These are phyloP conservation scores for Naumovozyma dairenensis DNA, from an alignment of 805 yeast species.

Conservation along the genomic window DNA sequence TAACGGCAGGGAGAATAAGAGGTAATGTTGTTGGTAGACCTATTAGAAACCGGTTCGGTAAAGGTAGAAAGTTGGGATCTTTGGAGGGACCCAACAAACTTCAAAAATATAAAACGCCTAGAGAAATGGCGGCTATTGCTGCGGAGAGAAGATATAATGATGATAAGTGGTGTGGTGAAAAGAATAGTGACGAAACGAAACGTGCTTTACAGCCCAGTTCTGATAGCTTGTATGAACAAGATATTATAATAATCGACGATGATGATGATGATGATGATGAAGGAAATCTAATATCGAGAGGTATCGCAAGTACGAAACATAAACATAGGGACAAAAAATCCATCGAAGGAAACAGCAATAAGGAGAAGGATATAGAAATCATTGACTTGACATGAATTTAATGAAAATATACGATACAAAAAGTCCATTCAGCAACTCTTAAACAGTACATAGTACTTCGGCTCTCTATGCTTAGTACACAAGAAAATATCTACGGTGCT, in stretches of 20 bases:
- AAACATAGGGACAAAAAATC: no score
- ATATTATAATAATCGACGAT: constrained; percentile 13
- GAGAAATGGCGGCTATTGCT: constrained; percentile 28
- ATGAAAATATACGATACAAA: neutral
- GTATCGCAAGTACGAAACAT: no score
- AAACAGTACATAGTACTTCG: no score
- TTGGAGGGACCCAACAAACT: no score
- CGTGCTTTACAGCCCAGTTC: neutral
- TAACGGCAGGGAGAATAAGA: no score
- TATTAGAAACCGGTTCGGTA: neutral
- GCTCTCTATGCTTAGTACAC: no score
- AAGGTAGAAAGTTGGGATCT: constrained; percentile 9
- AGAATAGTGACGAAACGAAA: neutral
- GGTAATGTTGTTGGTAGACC: neutral
- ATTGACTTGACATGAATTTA: constrained; percentile 14
- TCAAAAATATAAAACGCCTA: constrained; percentile 17
- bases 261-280: constrained; percentile 10
- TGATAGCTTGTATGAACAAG: constrained; percentile 12
- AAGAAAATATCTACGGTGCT: no score
- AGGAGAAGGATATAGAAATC: constrained; percentile 3
- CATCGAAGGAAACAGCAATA: neutral
- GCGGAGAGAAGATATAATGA: constrained; percentile 23
- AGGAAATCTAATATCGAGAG: no score
- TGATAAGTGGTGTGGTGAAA: constrained; percentile 17
- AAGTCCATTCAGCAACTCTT: no score